These are phyloP conservation scores for Candida sp. DNA, from an alignment of 1,139 yeast species.

Conservation along the genomic window DNA sequence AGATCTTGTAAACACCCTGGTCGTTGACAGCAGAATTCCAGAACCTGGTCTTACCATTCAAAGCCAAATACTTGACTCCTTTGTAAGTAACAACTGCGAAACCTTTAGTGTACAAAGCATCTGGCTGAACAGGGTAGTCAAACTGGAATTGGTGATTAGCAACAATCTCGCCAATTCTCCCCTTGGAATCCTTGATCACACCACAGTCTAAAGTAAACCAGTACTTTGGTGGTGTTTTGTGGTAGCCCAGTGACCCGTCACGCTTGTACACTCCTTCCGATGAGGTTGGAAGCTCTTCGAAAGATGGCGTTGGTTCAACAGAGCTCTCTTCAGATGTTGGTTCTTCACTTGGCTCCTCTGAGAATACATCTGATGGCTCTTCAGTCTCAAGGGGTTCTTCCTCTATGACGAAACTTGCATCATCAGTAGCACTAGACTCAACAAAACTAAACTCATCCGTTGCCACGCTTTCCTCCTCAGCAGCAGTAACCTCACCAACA, in stretches of 20 bases:
- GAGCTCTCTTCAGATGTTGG: too few relatives aligned
- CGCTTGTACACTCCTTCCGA: not conserved
- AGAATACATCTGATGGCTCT: not conserved
- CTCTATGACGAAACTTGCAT: not conserved
- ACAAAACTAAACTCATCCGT: not conserved
- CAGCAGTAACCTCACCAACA: not conserved
- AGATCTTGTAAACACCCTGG: conserved; percentile 9
- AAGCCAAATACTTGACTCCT: conserved; percentile 24
- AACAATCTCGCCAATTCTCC: conserved; percentile 47
- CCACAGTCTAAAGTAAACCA: conserved; percentile 51
- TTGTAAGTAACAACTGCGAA: conserved; percentile 19
- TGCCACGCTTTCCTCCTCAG: too few relatives aligned
- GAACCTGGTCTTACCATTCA: conserved; percentile 11
- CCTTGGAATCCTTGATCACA: conserved; percentile 37
- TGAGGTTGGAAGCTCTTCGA: not conserved
- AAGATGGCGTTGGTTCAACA: too few relatives aligned
- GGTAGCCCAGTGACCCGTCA: not conserved
- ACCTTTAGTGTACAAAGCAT: conserved; percentile 12
- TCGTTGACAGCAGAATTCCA: conserved; percentile 11
- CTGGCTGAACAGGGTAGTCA: conserved; percentile 50
- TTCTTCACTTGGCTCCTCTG: not conserved
- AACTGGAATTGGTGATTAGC: conserved; percentile 52
- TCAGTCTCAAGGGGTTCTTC: not conserved
- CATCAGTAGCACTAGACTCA: not conserved
- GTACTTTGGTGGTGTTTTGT: not conserved